Evolutionary conservation across 2,329 filamentous ascomycete species (phyloP).

Genomic region (Aschersonia sp.): DNA sequence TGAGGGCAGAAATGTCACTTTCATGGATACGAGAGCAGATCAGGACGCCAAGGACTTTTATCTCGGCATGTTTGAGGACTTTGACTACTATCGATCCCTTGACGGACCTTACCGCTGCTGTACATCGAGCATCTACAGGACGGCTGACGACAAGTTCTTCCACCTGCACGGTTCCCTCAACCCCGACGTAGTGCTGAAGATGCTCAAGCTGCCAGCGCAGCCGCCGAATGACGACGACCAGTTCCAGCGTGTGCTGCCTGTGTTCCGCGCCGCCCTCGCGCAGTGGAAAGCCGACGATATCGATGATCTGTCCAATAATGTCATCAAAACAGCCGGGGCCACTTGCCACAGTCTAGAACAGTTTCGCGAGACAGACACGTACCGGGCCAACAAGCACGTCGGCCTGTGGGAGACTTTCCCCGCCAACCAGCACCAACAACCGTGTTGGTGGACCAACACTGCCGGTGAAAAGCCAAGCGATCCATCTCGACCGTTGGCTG

Average conservation of each 20-base stretch:
- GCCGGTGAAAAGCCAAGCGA: not conserved
- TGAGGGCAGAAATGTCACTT: not conserved
- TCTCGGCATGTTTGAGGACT: conserved; percentile 1
- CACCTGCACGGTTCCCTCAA: conserved; percentile 11
- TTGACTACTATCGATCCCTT: conserved; percentile 2
- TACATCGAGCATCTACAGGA: conserved; percentile 9
- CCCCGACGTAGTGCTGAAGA: conserved; percentile 6
- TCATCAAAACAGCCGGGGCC: conserved; percentile 11
- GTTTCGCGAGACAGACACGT: conserved; percentile 13
- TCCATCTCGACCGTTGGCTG: conserved; percentile 22
- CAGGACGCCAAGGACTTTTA: not conserved
- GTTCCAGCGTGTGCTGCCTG: conserved; percentile 5
- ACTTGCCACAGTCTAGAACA: conserved; percentile 12
- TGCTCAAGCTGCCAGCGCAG: conserved; percentile 5
- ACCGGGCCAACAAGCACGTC: conserved; percentile 7
- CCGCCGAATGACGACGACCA: conserved; percentile 4
- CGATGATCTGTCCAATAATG: conserved; percentile 8
- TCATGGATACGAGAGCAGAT: not conserved
- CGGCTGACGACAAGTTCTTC: conserved; percentile 7
- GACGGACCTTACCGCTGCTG: conserved; percentile 9
- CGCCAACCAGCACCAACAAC: conserved; percentile 3
- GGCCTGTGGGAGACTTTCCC: conserved; percentile 1
- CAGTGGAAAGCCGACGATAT: conserved; percentile 5
- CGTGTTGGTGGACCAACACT: conserved; percentile 3
- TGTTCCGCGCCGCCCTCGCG: conserved; percentile 5